A percentile compares a stretch with the other conserved stretches of the same genome.
Evolutionary conservation across 2,329 filamentous ascomycete genomes (phyloP).

Genomic region (Colletotrichum graminicola): DNA sequence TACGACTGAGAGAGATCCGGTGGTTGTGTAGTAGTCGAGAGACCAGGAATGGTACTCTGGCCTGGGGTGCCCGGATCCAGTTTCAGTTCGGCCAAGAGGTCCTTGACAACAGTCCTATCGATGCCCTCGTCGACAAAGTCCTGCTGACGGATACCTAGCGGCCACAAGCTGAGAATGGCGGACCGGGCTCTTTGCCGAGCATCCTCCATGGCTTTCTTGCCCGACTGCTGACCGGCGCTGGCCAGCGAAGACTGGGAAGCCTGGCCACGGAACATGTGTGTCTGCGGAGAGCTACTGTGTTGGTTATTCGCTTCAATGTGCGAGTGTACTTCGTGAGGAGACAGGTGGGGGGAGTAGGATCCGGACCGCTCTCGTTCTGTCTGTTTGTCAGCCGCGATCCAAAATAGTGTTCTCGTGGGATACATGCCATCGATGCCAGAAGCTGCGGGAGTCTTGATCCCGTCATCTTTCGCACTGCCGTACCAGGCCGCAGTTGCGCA

Average conservation of each 20-base stretch:
- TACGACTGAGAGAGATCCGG: slow-evolving; percentile 3
- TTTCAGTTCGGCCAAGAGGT: slow-evolving; percentile 77
- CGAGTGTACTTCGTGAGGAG: slow-evolving; percentile 59
- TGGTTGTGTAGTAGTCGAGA: neutral
- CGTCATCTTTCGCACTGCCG: neutral
- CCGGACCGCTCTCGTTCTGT: slow-evolving; percentile 59
- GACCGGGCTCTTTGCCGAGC: slow-evolving; percentile 72
- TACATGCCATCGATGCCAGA: slow-evolving; percentile 17
- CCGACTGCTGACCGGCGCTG: neutral
- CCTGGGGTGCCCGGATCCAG: slow-evolving; percentile 58
- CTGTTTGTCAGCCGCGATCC: neutral
- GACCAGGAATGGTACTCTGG: slow-evolving; percentile 9
- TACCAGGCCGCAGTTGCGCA: neutral
- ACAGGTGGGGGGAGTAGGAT: slow-evolving; percentile 66
- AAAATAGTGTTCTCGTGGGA: neutral
- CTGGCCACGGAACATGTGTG: neutral
- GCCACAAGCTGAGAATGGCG: slow-evolving; percentile 74
- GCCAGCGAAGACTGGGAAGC: neutral
- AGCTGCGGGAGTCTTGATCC: slow-evolving; percentile 6
- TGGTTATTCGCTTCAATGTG: neutral
- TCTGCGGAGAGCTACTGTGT: neutral
- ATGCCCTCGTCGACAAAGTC: slow-evolving; percentile 81
- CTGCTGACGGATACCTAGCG: slow-evolving; percentile 78
- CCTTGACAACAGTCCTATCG: slow-evolving; percentile 70
- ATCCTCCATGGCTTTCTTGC: slow-evolving; percentile 49